Evolutionary conservation across 176 grass and related monocot genomes (phyloP).

Genomic region (Aegilops bicornis): DNA sequence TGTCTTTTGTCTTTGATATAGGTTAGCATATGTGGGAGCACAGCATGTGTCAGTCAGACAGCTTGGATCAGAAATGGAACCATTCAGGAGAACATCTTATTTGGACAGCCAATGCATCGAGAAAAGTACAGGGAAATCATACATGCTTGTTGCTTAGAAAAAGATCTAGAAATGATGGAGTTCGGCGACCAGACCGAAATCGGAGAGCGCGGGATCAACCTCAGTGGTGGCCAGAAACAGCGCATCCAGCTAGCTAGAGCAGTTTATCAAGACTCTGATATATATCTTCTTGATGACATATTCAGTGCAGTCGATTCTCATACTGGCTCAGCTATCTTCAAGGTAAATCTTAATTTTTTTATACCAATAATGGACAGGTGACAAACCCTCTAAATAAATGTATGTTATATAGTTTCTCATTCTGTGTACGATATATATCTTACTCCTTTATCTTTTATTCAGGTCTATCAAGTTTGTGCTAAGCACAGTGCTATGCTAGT

Average conservation of each 20-base stretch:
- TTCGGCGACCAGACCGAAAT: constrained; percentile 74
- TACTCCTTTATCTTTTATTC: too few species aligned
- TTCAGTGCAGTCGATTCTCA: constrained; percentile 79
- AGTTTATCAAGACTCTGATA: constrained; percentile 65
- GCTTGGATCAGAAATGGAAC: constrained; percentile 67
- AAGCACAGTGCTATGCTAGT: not conserved
- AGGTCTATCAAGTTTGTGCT: too few species aligned
- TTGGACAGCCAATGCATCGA: constrained; percentile 46
- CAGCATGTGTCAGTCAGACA: constrained; percentile 57
- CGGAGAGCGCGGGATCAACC: constrained; percentile 72
- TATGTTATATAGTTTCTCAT: too few species aligned
- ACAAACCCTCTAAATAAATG: too few species aligned
- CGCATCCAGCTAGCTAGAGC: constrained; percentile 70
- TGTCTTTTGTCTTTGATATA: constrained; percentile 22
- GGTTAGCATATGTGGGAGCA: constrained; percentile 64
- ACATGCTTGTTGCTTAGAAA: constrained; percentile 57
- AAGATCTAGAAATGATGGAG: constrained; percentile 80
- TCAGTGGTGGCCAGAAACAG: constrained; percentile 74
- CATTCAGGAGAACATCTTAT: constrained; percentile 73
- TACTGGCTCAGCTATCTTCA: constrained; percentile 68
- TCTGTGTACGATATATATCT: too few species aligned
- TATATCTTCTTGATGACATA: constrained; percentile 80
- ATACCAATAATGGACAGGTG: not conserved
- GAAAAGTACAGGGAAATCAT: constrained; percentile 47
- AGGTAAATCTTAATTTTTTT: constrained; percentile 19